phyloP scores from a whole-genome alignment of 1,139 yeast species.

The Geotrichum histeridarum region DNA sequence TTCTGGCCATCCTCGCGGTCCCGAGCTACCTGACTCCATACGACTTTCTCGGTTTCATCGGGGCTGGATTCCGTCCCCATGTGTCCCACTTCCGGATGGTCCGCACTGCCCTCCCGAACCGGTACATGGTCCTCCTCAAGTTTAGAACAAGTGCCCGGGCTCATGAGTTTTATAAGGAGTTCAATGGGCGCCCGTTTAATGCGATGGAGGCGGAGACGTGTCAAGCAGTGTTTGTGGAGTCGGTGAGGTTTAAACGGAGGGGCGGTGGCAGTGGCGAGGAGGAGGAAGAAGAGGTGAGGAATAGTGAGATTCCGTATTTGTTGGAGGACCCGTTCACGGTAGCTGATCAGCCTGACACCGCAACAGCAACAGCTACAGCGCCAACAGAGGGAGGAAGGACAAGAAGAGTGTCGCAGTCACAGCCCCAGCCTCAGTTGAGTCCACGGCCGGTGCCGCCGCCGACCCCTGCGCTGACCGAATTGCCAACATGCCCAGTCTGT shows the following conservation, averaged over 20 bases:
- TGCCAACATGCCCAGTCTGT: slow-evolving; percentile 94
- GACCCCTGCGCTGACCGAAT: slow-evolving; percentile 46
- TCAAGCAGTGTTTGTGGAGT: slow-evolving; percentile 64
- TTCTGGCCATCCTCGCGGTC: slow-evolving; percentile 74
- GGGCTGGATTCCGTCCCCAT: slow-evolving; percentile 51
- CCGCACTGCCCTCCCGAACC: slow-evolving; percentile 59
- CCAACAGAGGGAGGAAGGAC: background rate
- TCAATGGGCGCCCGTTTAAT: slow-evolving; percentile 72
- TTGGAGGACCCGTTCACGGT: slow-evolving; percentile 68
- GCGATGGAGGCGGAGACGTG: slow-evolving; percentile 88
- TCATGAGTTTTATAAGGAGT: slow-evolving; percentile 56
- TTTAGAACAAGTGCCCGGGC: slow-evolving; percentile 57
- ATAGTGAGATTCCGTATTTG: slow-evolving; percentile 52
- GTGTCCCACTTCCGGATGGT: slow-evolving; percentile 72
- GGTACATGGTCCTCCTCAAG: slow-evolving; percentile 74
- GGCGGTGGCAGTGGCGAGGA: slow-evolving; percentile 10
- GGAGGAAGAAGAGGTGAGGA: too few species aligned
- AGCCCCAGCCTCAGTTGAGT: slow-evolving; percentile 1
- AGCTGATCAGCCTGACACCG: slow-evolving; percentile 20
- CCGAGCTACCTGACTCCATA: slow-evolving; percentile 87
- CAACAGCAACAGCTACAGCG: background rate
- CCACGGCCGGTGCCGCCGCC: slow-evolving; percentile 34
- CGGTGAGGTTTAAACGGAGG: slow-evolving; percentile 43
- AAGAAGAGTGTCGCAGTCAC: background rate
- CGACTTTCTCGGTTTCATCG: slow-evolving; percentile 75